Conservation (phyloP, 2,329 filamentous ascomycete species). For the Fusarium tricinctum region DNA sequence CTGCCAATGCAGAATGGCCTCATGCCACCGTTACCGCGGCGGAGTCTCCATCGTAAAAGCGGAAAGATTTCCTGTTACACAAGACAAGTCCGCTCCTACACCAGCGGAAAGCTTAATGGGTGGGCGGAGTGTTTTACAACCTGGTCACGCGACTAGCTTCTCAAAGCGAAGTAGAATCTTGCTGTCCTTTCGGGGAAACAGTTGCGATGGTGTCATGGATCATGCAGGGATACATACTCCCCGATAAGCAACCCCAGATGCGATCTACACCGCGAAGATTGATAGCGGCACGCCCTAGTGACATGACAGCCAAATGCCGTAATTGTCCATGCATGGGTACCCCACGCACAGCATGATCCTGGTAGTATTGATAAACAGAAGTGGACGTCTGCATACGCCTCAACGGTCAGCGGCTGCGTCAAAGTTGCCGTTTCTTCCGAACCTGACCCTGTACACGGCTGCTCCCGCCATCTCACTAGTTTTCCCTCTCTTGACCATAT, state of each 20-base stretch:
- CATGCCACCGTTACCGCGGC: too few relatives aligned
- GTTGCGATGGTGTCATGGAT: neutral
- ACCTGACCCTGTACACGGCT: neutral
- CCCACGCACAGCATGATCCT: neutral
- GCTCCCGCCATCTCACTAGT: neutral
- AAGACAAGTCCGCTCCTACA: too few relatives aligned
- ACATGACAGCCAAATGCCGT: too few relatives aligned
- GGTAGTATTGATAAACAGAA: neutral
- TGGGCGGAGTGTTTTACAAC: neutral
- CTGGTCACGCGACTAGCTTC: neutral
- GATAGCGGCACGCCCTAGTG: too few relatives aligned
- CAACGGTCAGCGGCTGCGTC: neutral
- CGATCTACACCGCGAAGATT: neutral
- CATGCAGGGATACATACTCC: neutral
- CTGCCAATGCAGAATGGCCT: too few relatives aligned
- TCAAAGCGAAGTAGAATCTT: neutral
- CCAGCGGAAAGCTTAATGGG: neutral
- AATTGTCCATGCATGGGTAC: neutral
- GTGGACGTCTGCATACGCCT: neutral
- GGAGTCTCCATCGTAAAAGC: too few relatives aligned
- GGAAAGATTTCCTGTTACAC: too few relatives aligned
- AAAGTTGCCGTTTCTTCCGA: neutral
- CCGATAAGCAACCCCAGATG: neutral
- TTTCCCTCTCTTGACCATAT: neutral
- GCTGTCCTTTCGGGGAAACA: neutral